Evolutionary conservation across 2,329 filamentous ascomycete species (phyloP).

Genomic region (Cercospora berteroae): DNA sequence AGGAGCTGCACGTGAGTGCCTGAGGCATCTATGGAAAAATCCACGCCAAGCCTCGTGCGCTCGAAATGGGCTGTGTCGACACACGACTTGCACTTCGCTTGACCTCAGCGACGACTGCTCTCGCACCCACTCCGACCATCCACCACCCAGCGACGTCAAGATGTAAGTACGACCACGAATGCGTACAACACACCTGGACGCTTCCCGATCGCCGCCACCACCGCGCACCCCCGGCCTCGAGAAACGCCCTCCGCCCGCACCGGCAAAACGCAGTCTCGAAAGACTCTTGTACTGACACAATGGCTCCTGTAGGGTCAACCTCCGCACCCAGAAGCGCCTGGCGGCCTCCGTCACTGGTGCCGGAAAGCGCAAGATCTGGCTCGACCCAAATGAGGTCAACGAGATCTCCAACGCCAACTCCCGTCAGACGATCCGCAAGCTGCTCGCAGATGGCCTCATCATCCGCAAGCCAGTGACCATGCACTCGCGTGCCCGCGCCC

Average conservation of each 20-base stretch:
- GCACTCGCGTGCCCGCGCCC: conserved; percentile 96
- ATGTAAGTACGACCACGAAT: conserved; percentile 28
- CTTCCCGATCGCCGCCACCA: conserved; percentile 9
- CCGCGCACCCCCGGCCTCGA: conserved; percentile 12
- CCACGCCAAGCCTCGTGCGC: conserved; percentile 6
- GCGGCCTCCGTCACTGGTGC: conserved; percentile 97
- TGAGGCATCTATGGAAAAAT: conserved; percentile 1
- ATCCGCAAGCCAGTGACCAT: conserved; percentile 99
- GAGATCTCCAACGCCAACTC: conserved; percentile 99
- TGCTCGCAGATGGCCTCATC: conserved; percentile 99
- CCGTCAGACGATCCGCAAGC: conserved; percentile 99
- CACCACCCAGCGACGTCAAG: conserved; percentile 32
- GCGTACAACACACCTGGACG: background rate
- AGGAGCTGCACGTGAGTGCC: background rate
- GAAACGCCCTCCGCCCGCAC: conserved; percentile 8
- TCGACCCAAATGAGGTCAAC: conserved; percentile 98
- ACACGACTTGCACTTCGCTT: conserved; percentile 6
- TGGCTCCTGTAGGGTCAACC: conserved; percentile 79
- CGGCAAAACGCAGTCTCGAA: conserved; percentile 4
- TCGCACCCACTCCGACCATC: conserved; percentile 22
- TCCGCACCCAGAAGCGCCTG: conserved; percentile 99
- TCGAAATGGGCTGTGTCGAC: conserved; percentile 6
- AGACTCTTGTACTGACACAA: conserved; percentile 27
- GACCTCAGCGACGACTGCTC: conserved; percentile 13
- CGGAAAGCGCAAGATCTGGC: conserved; percentile 99